Base-by-base conservation (phyloP, 1,284 basidiomycete genomes). In the Malassezia furfur region DNA sequence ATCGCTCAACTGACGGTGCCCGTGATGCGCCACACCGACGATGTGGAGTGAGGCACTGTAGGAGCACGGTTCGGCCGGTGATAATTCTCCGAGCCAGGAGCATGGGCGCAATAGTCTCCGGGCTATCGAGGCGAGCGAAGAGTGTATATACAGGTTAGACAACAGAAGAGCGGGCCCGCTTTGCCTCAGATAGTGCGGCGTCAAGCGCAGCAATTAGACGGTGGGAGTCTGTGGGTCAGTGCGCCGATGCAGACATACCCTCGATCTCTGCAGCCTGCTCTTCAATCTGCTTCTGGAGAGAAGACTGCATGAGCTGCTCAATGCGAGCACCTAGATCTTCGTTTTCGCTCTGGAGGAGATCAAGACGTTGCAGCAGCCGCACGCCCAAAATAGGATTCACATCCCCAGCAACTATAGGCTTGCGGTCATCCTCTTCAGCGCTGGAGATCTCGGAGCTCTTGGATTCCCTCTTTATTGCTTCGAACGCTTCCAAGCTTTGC, bases 141-240 rank as follows among this genome's bases (percentile, higher is more conserved):
- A 4, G 25, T 28, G 25, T 28, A 28, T 28, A 7, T 28, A 28
- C 25, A 28, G 25, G 7, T 28, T 28, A 28, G 3, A 7, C 25
- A 28, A 28, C 25, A 28, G 25, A 7, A 28, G 25, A 7, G 25
- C 7, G 3, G 7, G 25, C 3, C 25, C 25, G 22, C 39, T 40
- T 15, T 11, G 40, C 39, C 15, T 44, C 14, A 14, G 36, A 9
- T 14, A 57, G 30, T 7, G 54, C 36, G 5, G 5, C 11, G 39
- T 57, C 54, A 1, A 57, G 37, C 6, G 49, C 54, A 17, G 12
- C 15, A 32, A 57, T 57, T 15, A 57, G 38, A 12, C 14, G 12
- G 31, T 57, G 54, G 5, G 54, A 51, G 38, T 57, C 54, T 57
- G n/a, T 8, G n/a, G 36, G 34, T 52, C 21, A 52, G 43, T n/a